Evolutionary conservation across 2,329 filamentous ascomycete genomes (phyloP), one percentile per base, ranked within the genome.

Genomic region (Thelonectria discophora): DNA sequence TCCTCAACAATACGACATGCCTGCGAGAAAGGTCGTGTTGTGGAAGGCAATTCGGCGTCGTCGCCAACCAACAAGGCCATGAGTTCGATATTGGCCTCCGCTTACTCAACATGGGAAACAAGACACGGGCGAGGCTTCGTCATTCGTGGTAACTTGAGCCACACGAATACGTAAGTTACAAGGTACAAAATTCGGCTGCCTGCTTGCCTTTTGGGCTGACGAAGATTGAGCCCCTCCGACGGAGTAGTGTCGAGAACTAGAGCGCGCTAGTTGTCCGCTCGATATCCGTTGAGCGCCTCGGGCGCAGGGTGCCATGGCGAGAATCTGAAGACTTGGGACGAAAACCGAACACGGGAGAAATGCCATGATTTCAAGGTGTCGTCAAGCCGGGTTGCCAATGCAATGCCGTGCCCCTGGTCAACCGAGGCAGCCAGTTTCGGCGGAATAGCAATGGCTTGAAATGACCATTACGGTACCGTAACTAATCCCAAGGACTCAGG

Each of bases 221-320:
- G 55, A 69, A 47, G 66, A 68, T n/a, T 69, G 55, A 56, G 48
- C 55, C 30, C 64, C 47, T 45, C 42, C 39, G 7, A 24, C 24
- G 24, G 24, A 24, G 24, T 55, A 48, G 17, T 12, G n/a, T 12
- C 5, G 30, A 39, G 50, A 64, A 64, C 65, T 57, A 49, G 58
- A 62, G 62, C 57, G 57, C 61, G 64, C 62, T 59, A 70, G 51
- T 30, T 59, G 51, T 34, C 50, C 68, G 27, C 39, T 65, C n/a
- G 27, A 50, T 45, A 15, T n/a, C 17, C 32, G 32, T 34, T 34
- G 32, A 34, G 32, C 32, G 13, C 24, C 24, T 24, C 32, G 12
- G 32, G 32, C 32, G 32, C 32, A 34, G 46, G 24, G 18, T 30
- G 50, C 50, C 21, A 42, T 32, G 34, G n/a, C n/a, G n/a, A n/a